Percentiles rank a stretch among this genome's conserved stretches.
phyloP scores from a whole-genome alignment of 805 yeast species.

The Kodamaea fukazawae region DNA sequence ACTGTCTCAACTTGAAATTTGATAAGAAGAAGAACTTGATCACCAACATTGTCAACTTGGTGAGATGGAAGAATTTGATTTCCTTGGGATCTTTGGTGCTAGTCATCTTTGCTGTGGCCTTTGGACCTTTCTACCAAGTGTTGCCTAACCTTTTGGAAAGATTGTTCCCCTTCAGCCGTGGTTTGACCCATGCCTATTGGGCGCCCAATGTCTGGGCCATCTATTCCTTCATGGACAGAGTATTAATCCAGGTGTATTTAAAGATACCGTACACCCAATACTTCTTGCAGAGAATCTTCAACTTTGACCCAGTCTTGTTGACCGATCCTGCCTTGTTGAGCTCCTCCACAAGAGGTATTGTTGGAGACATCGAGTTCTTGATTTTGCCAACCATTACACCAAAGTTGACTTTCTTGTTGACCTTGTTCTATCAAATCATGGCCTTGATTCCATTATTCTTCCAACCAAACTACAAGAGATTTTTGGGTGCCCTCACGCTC shows the following conservation, averaged over 20 bases:
- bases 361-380: slow-evolving; percentile 83
- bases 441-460: slow-evolving; percentile 68
- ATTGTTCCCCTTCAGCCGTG: slow-evolving; percentile 90
- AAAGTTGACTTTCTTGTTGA: slow-evolving; percentile 67
- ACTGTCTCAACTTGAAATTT: slow-evolving; percentile 52
- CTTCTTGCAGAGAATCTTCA: slow-evolving; percentile 34
- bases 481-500: slow-evolving; percentile 78
- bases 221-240: slow-evolving; percentile 78
- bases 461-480: slow-evolving; percentile 73
- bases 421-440: slow-evolving; percentile 80
- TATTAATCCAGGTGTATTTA: slow-evolving; percentile 49
- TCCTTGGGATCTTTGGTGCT: slow-evolving; percentile 65
- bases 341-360: slow-evolving; percentile 74
- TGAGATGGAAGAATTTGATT: slow-evolving; percentile 55
- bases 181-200: slow-evolving; percentile 97
- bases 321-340: slow-evolving; percentile 27
- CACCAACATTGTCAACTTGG: slow-evolving; percentile 32
- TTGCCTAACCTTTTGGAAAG: slow-evolving; percentile 64
- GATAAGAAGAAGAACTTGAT: slow-evolving; percentile 21
- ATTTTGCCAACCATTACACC: slow-evolving; percentile 83
- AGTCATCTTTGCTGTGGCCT: slow-evolving; percentile 61
- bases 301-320: slow-evolving; percentile 45
- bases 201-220: slow-evolving; percentile 98
- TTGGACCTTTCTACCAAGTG: slow-evolving; percentile 73
- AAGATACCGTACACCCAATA: slow-evolving; percentile 31